These are phyloP conservation scores for Thalassiosira hispida DNA, from an alignment of 352 stramenopile species.

Conservation along the genomic window DNA sequence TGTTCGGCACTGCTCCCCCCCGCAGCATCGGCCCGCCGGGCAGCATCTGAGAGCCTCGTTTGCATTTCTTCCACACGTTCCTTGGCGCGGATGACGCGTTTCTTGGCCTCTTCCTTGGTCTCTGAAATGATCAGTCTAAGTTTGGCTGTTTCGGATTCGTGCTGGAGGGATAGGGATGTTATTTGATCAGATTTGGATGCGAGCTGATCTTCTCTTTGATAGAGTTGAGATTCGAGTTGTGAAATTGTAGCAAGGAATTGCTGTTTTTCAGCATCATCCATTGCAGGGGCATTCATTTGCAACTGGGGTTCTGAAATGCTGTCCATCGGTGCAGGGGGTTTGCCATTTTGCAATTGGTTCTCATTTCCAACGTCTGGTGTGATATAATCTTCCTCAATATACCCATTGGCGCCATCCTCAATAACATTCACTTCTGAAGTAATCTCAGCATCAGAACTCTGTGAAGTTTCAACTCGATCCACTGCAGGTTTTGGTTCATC, in stretches of 20 bases:
- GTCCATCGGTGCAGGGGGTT: neutral
- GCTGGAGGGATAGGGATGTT: conserved; percentile 34
- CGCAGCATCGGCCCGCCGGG: conserved; percentile 18
- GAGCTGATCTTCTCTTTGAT: conserved; percentile 55
- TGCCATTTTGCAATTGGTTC: neutral
- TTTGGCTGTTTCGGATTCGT: conserved; percentile 43
- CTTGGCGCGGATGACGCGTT: conserved; percentile 60
- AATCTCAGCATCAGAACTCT: neutral
- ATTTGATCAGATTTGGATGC: conserved; percentile 70
- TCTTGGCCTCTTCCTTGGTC: conserved; percentile 58
- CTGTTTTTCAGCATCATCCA: conserved; percentile 31
- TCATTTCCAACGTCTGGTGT: neutral
- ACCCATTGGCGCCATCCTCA: neutral
- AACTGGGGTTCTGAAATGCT: neutral
- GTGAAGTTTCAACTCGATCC: neutral
- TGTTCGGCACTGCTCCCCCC: conserved; percentile 49
- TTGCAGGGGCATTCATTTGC: neutral
- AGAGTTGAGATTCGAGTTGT: conserved; percentile 52
- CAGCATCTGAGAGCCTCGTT: conserved; percentile 31
- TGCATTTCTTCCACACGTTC: conserved; percentile 76
- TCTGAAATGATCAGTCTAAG: conserved; percentile 36
- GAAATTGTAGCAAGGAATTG: conserved; percentile 41
- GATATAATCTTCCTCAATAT: neutral
- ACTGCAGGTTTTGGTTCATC: neutral
- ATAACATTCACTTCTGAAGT: neutral